Evolutionary conservation across 1,284 basidiomycete species (phyloP), one percentile per base, ranked within the genome.

Genomic region (Macrocystidia cucumis): DNA sequence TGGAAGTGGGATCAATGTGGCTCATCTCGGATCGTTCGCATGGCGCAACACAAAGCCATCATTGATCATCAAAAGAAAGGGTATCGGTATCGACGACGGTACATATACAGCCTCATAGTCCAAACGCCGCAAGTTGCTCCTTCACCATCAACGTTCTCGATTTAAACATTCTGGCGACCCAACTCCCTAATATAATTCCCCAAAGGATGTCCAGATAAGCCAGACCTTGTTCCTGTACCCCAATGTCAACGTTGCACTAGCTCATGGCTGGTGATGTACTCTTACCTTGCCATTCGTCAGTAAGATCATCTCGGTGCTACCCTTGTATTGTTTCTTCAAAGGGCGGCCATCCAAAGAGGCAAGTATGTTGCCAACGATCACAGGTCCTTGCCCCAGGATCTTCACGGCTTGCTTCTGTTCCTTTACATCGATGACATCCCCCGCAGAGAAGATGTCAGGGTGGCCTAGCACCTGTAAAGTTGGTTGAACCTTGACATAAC

Each of bases 351-450:
- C 65, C 16, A 78, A 54, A 42, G 66, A 53, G 12, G 59, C 57
- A 2, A 66, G 30, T 11, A 79, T 51, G 43, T 83, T 82, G 8
- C 59, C 52, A 0, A 54, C 58, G 13, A 69, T 57, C 30, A 78
- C 52, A 0, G 44, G 46, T 5, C 60, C 60, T 39, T 82, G 79
- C 2, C 34, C 44, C 11, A 37, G 23, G 0, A 60, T 56, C 50
- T 80, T 83, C 16, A 62, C 65, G 0, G 64, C 56, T 48, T 74
- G 71, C 49, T 81, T 81, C 53, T 76, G 69, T 50, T 82, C 79
- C 0, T 55, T 32, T 57, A 62, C 71, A 17, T 77, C 69, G 39
- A 75, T 69, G 36, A 73, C 65, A 47, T 82, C 80, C 2, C 79
- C 79, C 6, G 59, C 57, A 0, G 75, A 78, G 45, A 78, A 82